Conservation (phyloP, 495 filamentous ascomycete genomes). For the Lepidopterella palustris region DNA sequence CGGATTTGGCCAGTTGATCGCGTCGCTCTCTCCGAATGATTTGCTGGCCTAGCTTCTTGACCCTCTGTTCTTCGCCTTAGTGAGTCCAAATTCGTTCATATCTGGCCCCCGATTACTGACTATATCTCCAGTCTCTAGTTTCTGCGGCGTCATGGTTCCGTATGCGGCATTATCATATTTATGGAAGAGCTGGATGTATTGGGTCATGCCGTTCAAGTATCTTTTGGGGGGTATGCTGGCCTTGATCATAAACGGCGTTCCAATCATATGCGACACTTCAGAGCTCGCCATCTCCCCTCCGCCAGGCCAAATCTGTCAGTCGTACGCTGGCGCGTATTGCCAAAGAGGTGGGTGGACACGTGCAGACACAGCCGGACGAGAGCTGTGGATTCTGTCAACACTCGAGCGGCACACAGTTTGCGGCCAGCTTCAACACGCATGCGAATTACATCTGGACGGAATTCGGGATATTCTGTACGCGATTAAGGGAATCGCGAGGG, state of each 20-base stretch:
- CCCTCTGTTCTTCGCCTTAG: constrained; percentile 51
- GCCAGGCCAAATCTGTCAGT: constrained; percentile 43
- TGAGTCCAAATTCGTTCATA: neutral
- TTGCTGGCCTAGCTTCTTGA: constrained; percentile 57
- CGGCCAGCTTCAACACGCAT: constrained; percentile 34
- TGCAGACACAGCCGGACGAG: constrained; percentile 30
- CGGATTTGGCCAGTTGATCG: constrained; percentile 69
- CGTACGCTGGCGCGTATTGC: constrained; percentile 40
- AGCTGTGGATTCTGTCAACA: constrained; percentile 39
- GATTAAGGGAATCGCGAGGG: neutral
- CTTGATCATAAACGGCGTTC: constrained; percentile 43
- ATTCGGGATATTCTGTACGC: constrained; percentile 34
- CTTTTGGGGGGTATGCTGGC: constrained; percentile 48
- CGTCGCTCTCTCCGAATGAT: constrained; percentile 64
- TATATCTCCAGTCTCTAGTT: constrained; percentile 43
- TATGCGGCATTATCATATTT: constrained; percentile 44
- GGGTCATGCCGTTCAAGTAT: constrained; percentile 51
- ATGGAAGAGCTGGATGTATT: constrained; percentile 54
- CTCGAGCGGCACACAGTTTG: constrained; percentile 33
- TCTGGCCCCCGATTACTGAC: neutral
- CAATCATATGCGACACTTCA: constrained; percentile 40
- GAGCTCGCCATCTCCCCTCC: constrained; percentile 52
- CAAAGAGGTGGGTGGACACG: constrained; percentile 33
- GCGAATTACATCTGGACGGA: constrained; percentile 32
- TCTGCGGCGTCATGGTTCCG: constrained; percentile 56